Conservation (phyloP, 2,329 filamentous ascomycete genomes). For the Pseudogymnoascus sp. region DNA sequence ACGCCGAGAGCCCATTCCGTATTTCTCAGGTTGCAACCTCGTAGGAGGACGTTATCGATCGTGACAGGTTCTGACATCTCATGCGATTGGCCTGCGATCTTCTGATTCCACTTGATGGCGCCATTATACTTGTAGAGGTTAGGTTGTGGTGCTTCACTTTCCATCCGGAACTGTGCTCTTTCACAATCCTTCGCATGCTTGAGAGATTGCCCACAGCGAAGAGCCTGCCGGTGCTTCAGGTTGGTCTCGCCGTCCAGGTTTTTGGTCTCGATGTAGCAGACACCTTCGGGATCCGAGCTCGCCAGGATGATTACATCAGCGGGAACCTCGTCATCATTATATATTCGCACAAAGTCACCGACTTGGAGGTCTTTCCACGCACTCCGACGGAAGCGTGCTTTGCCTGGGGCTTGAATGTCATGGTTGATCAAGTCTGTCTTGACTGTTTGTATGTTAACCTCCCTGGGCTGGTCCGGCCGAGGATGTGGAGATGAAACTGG, state of each 20-base stretch:
- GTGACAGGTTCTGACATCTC: constrained; percentile 85
- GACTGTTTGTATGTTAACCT: constrained; percentile 38
- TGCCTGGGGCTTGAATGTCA: constrained; percentile 55
- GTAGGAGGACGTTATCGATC: constrained; percentile 90
- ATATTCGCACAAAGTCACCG: constrained; percentile 91
- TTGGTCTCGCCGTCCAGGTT: constrained; percentile 98
- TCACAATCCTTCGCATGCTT: constrained; percentile 91
- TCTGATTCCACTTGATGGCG: constrained; percentile 79
- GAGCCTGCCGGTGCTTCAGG: constrained; percentile 83
- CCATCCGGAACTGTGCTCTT: constrained; percentile 74
- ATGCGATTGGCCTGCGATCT: constrained; percentile 54
- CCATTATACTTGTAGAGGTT: constrained; percentile 95
- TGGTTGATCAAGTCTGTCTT: constrained; percentile 19
- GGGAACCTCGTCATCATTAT: constrained; percentile 91
- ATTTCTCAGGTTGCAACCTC: constrained; percentile 88
- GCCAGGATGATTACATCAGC: constrained; percentile 88
- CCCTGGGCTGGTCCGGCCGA: constrained; percentile 18
- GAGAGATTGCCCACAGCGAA: constrained; percentile 75
- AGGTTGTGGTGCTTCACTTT: constrained; percentile 84
- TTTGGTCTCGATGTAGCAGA: constrained; percentile 96
- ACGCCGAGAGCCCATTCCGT: constrained; percentile 94
- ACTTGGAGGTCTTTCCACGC: constrained; percentile 94
- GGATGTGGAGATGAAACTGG: constrained; percentile 78
- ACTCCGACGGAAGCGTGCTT: constrained; percentile 82
- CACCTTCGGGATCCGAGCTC: constrained; percentile 87